These are phyloP conservation scores for Sodiomyces alkalinus DNA, from an alignment of 2,329 filamentous ascomycete genomes.

Conservation along the genomic window DNA sequence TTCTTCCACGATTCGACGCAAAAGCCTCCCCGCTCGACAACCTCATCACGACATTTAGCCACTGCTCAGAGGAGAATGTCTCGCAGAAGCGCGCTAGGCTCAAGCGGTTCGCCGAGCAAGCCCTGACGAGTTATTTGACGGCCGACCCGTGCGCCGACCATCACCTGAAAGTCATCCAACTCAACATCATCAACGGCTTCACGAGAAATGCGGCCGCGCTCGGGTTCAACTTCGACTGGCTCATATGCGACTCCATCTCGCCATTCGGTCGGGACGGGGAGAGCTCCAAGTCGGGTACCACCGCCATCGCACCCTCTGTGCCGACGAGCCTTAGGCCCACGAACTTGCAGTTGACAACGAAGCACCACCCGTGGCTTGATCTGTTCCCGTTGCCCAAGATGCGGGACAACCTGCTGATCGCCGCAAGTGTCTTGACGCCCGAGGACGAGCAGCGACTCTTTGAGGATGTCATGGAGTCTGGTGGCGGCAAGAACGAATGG, in stretches of 20 bases:
- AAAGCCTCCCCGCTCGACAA: no score
- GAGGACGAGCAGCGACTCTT: constrained; percentile 10
- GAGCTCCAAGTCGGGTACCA: constrained; percentile 2
- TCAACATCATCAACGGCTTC: constrained; percentile 7
- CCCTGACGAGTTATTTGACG: no score
- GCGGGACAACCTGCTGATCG: constrained; percentile 16
- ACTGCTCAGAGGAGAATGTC: no score
- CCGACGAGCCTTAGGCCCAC: constrained; percentile 12
- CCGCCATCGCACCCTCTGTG: no score
- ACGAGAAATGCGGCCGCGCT: constrained; percentile 4
- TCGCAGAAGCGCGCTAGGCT: no score
- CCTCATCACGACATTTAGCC: no score
- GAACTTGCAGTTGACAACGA: constrained; percentile 12
- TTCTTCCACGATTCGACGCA: no score
- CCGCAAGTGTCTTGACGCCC: constrained; percentile 4
- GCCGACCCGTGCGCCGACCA: no score
- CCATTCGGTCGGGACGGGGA: constrained; percentile 3
- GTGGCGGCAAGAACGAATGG: background rate
- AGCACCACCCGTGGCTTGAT: constrained; percentile 21
- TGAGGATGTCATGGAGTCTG: constrained; percentile 2
- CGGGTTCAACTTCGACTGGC: constrained; percentile 4
- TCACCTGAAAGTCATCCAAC: no score
- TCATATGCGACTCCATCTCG: constrained; percentile 7
- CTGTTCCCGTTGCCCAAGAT: constrained; percentile 18
- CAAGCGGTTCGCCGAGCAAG: no score